Conservation (phyloP, 805 yeast species). For the Barnettozyma wickerhamii region DNA sequence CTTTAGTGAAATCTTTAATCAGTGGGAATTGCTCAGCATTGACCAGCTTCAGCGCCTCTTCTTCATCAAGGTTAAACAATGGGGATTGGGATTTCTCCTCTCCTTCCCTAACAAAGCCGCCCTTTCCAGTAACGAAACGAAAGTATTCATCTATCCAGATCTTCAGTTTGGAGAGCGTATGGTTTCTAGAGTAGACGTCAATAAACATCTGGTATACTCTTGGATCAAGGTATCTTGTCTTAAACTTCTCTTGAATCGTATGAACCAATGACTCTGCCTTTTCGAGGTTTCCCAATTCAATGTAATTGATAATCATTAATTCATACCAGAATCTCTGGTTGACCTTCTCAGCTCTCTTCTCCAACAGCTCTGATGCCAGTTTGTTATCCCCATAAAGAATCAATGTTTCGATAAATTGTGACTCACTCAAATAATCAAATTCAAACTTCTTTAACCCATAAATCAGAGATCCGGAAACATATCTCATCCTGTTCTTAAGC, state of each 20-base stretch:
- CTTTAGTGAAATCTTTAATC: slow-evolving; percentile 23
- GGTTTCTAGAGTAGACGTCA: slow-evolving; percentile 26
- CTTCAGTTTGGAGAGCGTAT: slow-evolving; percentile 26
- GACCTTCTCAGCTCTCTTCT: slow-evolving; percentile 30
- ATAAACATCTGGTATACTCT: slow-evolving; percentile 33
- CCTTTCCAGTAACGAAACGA: slow-evolving; percentile 24
- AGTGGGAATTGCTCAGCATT: slow-evolving; percentile 26
- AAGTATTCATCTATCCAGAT: slow-evolving; percentile 30
- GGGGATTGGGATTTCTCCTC: slow-evolving; percentile 11
- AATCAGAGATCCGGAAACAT: slow-evolving; percentile 38
- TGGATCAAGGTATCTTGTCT: slow-evolving; percentile 32
- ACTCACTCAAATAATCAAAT: slow-evolving; percentile 48
- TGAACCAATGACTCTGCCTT: slow-evolving; percentile 34
- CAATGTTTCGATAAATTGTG: slow-evolving; percentile 43
- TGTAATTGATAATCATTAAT: slow-evolving; percentile 37
- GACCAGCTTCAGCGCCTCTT: slow-evolving; percentile 27
- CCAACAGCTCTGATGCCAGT: slow-evolving; percentile 36
- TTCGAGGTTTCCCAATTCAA: slow-evolving; percentile 30
- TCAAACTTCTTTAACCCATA: slow-evolving; percentile 38
- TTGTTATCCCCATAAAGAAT: slow-evolving; percentile 29
- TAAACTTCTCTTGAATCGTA: slow-evolving; percentile 25
- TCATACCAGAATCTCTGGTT: slow-evolving; percentile 53
- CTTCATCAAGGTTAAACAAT: slow-evolving; percentile 18
- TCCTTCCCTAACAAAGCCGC: slow-evolving; percentile 10
- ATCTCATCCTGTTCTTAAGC: slow-evolving; percentile 32